These are phyloP conservation scores for Geoglossum glabrum DNA, from an alignment of 495 filamentous ascomycete species.

Conservation along the genomic window DNA sequence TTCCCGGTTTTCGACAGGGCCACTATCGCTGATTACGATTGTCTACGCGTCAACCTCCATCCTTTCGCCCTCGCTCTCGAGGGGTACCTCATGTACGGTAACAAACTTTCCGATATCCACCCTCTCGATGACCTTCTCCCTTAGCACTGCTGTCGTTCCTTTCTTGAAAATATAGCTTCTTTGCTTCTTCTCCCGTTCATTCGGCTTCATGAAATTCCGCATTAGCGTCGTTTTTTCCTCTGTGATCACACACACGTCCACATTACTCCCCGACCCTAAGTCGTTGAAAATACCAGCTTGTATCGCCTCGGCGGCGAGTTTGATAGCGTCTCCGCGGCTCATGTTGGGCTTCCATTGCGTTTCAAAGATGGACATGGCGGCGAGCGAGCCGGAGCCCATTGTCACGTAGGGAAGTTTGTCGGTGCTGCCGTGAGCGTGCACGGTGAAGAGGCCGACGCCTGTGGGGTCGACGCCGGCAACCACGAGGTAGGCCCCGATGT, in stretches of 20 bases:
- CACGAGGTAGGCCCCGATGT: conserved; percentile 96
- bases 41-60: conserved; percentile 82
- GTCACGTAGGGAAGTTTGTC: conserved; percentile 99
- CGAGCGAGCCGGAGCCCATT: conserved; percentile 90
- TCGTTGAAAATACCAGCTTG: conserved; percentile 98
- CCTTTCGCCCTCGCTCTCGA: conserved; percentile 49
- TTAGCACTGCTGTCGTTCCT: conserved; percentile 82
- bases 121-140: conserved; percentile 80
- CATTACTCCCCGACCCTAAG: conserved; percentile 88
- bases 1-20: neutral
- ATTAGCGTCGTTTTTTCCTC: conserved; percentile 78
- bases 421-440: conserved; percentile 94
- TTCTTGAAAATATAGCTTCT: conserved; percentile 74
- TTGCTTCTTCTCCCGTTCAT: conserved; percentile 77
- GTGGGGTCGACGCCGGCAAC: conserved; percentile 96
- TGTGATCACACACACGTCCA: conserved; percentile 90
- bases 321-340: conserved; percentile 62
- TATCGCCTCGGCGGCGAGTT: conserved; percentile 71
- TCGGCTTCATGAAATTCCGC: conserved; percentile 81
- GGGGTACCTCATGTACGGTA: conserved; percentile 64
- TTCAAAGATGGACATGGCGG: conserved; percentile 97
- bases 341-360: conserved; percentile 75
- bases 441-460: conserved; percentile 87
- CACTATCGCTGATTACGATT: neutral
- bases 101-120: conserved; percentile 92